Base-by-base conservation (phyloP, 257 asterid genomes). In the Primulina tabacum region DNA sequence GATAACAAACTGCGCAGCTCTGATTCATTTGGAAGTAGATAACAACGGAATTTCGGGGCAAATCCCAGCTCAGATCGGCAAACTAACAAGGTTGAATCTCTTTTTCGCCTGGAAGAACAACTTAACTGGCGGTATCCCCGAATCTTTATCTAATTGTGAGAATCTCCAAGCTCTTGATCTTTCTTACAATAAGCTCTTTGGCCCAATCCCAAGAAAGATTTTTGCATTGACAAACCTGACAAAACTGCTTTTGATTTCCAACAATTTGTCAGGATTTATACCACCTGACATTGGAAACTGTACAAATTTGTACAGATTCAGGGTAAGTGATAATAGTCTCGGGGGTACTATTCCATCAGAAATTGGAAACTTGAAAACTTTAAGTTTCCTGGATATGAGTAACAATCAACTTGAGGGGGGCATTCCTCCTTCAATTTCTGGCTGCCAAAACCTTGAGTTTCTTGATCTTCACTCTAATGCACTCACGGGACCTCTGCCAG, bases 91-190 rank as follows among this genome's bases (percentile, higher is more conserved):
- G 64, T 62, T 94, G 79, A 86, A 80, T 57, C 82, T 94, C 73
- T 85, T 94, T 69, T 93, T 91, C 24, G 97, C 99, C 67, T 94
- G 99, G 99, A 82, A 75, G 86, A 94, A 94, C 74, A 91, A 91
- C 56, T 74, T 94, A 58, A 87, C 96, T 9, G 99, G 99, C 21
- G 75, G 28, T 1, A 89, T 94, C 62, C 99, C 97, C 5, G 95
- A 77, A 47, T 78, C 97, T 50, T 79, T 94, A 30, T 86, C 89
- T 6, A 75, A 71, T 55, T 89, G 97, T 73, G 81, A 37, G 71
- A 82, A 81, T 76, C 96, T 94, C 26, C 91, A 91, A 66, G 96
- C 96, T 60, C 79, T 94, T 75, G 99, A 94, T 78, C 89, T 94
- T 66, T 94, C 99, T 12, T 89, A 89, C 80, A 94, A 94, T 76